phyloP scores from a whole-genome alignment of 2,329 filamentous ascomycete species.

The Ampelomyces quisqualis region DNA sequence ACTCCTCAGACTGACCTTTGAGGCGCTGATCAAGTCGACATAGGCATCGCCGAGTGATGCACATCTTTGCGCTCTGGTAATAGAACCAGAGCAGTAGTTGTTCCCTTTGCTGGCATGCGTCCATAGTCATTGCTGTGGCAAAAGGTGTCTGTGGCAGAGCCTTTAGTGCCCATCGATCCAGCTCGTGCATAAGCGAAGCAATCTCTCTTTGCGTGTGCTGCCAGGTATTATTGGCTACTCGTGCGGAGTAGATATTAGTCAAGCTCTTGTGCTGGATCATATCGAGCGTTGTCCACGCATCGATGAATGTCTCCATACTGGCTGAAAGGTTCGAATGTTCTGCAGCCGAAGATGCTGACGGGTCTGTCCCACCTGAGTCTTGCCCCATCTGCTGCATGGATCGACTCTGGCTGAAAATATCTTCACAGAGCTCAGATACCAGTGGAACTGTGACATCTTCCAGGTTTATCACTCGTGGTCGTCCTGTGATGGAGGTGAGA shows the following conservation, averaged over 20 bases:
- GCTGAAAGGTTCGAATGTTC: too few relatives aligned
- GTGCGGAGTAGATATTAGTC: constrained; percentile 40
- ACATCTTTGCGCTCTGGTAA: constrained; percentile 38
- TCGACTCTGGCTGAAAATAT: too few relatives aligned
- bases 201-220: constrained; percentile 30
- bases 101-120: constrained; percentile 10
- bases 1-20: constrained; percentile 31
- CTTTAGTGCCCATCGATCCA: constrained; percentile 31
- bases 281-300: constrained; percentile 18
- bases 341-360: too few relatives aligned
- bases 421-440: constrained; percentile 12
- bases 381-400: too few relatives aligned
- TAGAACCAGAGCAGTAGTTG: constrained; percentile 24
- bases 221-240: constrained; percentile 38
- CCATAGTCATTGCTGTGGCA: neutral
- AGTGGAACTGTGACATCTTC: constrained; percentile 37
- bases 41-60: constrained; percentile 43
- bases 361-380: too few relatives aligned
- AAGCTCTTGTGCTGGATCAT: constrained; percentile 21
- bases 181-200: constrained; percentile 22
- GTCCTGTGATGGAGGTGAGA: constrained; percentile 43
- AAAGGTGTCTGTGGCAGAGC: constrained; percentile 23
- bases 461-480: constrained; percentile 38
- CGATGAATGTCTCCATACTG: constrained; percentile 26
- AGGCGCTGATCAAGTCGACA: constrained; percentile 40